Base-by-base conservation (phyloP, 2,329 filamentous ascomycete genomes). In the Sarocladiaceae sp. region DNA sequence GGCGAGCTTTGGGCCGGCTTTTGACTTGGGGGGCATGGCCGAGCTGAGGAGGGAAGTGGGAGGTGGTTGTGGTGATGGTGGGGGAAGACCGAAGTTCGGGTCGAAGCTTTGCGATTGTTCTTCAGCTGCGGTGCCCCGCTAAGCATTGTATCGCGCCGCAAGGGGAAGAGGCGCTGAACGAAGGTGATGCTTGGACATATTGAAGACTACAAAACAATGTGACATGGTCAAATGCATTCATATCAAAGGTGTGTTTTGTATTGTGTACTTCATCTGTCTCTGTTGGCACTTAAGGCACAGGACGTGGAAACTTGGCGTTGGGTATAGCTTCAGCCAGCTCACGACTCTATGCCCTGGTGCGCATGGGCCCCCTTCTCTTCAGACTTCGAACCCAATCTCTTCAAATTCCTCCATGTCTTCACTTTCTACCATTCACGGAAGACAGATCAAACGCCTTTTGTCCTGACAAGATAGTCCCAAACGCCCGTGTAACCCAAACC, bases 11-110 rank as follows among this genome's bases (percentile, higher is more conserved):
- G 57, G 58, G 54, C 55, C 57, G 51, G 50, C 53, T 58, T 64
- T 64, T 51, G 58, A 49, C 54, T 64, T 65, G 50, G 61, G 59
- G 49, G 62, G 62, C 62, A 65, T 65, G 53, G 55, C 51, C 50
- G 29, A 21, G 16, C 37, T 12, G 19, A 24, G 37, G 20, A n/a
- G 23, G 32, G n/a, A 15, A 2, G 10, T 43, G 13, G 27, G 27
- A 18, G n/a, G 35, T 10, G 15, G 15, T 34, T 27, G 23, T 45
- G 33, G 33, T 33, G 45, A 13, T 32, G 39, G 31, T 27, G 44
- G 34, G 29, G 40, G 31, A 19, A 4, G 41, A 27, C 32, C 13
- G 41, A 34, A 33, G 41, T 43, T 32, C 18, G 45, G 23, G 13
- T 11, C 11, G 40, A 24, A 39, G 34, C 18, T 19, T 29, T 47